Evolutionary conservation across 176 grass and related monocot species (phyloP).

Genomic region (Avena eriantha): DNA sequence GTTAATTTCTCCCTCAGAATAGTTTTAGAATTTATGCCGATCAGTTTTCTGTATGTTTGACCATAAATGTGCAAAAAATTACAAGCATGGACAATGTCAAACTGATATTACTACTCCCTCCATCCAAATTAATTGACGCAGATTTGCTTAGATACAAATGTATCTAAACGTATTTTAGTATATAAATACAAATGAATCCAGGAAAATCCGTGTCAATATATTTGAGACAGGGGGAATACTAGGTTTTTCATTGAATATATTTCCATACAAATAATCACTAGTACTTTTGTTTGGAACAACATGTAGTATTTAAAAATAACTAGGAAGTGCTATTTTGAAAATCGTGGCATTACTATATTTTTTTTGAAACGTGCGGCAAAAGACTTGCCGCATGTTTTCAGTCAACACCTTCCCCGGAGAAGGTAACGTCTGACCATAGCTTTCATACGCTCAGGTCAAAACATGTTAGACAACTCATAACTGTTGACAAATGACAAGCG

Average conservation of each 20-base stretch:
- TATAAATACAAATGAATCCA: too few relatives aligned
- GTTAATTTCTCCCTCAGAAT: neutral
- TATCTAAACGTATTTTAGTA: too few relatives aligned
- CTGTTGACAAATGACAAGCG: neutral
- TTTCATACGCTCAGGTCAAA: conserved; percentile 33
- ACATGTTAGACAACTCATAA: conserved; percentile 23
- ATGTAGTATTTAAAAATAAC: neutral
- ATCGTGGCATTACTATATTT: neutral
- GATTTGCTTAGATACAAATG: too few relatives aligned
- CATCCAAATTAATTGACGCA: too few relatives aligned
- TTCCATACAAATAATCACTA: neutral
- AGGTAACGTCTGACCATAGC: conserved; percentile 26
- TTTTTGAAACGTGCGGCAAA: too few relatives aligned
- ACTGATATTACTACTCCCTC: neutral
- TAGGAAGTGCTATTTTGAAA: neutral
- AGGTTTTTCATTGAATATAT: neutral
- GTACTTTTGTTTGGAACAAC: neutral
- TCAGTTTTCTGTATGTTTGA: neutral
- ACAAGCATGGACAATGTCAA: neutral
- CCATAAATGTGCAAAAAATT: neutral
- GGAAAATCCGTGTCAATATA: too few relatives aligned
- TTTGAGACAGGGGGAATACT: too few relatives aligned
- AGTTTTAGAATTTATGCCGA: neutral
- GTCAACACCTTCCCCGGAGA: conserved; percentile 34
- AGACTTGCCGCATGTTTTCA: too few relatives aligned